Conservation (phyloP, 1,139 yeast genomes). For the Saccharomyces hybrid region DNA sequence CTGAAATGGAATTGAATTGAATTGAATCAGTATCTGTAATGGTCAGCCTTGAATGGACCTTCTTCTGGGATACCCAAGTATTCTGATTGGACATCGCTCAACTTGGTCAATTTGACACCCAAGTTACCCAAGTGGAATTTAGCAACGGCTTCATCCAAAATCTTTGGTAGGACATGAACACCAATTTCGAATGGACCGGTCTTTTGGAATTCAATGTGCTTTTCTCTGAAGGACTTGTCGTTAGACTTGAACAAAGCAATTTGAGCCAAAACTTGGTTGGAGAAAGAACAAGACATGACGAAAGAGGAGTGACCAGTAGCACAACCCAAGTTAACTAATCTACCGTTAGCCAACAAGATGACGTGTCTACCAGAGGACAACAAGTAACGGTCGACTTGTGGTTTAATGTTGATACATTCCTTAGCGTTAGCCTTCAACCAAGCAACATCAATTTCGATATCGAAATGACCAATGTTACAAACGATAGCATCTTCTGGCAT, state of each 20-base stretch:
- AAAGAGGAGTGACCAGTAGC: conserved; percentile 99
- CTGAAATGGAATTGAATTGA: not conserved
- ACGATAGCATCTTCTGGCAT: conserved; percentile 99
- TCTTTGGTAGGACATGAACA: conserved; percentile 97
- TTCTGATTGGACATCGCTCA: conserved; percentile 79
- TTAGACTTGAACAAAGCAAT: conserved; percentile 93
- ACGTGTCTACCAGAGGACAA: conserved; percentile 87
- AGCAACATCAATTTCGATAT: conserved; percentile 97
- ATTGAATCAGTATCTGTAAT: conserved; percentile 79
- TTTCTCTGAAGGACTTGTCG: conserved; percentile 69
- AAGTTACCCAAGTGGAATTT: conserved; percentile 93
- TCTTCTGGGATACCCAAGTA: conserved; percentile 87
- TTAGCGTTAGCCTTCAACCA: conserved; percentile 91
- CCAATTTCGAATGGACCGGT: conserved; percentile 87
- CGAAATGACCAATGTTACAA: conserved; percentile 99
- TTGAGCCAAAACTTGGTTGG: conserved; percentile 99
- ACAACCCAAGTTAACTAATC: conserved; percentile 99
- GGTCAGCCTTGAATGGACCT: conserved; percentile 99
- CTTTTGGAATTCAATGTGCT: conserved; percentile 86
- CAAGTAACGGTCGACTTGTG: conserved; percentile 98
- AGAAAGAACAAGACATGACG: conserved; percentile 99
- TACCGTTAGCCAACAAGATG: conserved; percentile 97
- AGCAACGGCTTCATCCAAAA: conserved; percentile 98
- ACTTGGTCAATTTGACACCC: conserved; percentile 79
- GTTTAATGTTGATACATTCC: conserved; percentile 93